Evolutionary conservation across 768 basidiomycete genomes (phyloP).

Genomic region (Suillus tomentosus): DNA sequence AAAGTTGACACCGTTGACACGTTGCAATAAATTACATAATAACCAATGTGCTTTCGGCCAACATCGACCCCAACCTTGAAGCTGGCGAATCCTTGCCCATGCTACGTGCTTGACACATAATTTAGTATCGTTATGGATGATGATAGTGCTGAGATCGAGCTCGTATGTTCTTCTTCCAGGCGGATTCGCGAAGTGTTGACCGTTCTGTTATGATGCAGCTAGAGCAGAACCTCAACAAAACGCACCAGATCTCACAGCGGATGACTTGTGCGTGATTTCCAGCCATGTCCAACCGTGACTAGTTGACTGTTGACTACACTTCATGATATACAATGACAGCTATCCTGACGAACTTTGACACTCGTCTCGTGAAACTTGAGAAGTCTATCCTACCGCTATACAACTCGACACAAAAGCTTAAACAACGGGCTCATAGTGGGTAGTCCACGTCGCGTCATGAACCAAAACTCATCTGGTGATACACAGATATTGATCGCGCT

Average conservation of each 20-base stretch:
- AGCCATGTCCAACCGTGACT: background rate
- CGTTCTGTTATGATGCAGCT: constrained; percentile 44
- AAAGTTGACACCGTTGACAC: no score
- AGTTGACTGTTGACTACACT: constrained; percentile 7
- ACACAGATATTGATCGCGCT: constrained; percentile 77
- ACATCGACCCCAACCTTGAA: background rate
- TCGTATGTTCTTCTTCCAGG: constrained; percentile 41
- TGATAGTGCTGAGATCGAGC: constrained; percentile 76
- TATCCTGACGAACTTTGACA: constrained; percentile 83
- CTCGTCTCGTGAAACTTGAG: constrained; percentile 78
- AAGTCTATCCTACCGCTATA: constrained; percentile 87
- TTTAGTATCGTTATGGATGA: constrained; percentile 43
- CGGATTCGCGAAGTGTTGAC: background rate
- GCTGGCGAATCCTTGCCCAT: background rate
- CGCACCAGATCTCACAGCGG: constrained; percentile 78
- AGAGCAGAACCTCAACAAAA: constrained; percentile 87
- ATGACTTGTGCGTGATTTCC: constrained; percentile 69
- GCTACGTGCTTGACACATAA: background rate
- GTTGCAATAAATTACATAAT: no score
- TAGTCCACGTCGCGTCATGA: constrained; percentile 10
- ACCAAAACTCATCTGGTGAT: background rate
- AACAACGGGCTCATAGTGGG: constrained; percentile 72
- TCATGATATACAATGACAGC: constrained; percentile 49
- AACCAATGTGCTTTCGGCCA: background rate
- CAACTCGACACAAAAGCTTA: constrained; percentile 73